phyloP scores from a whole-genome alignment of 768 basidiomycete species.

The Boletus subparvulus region DNA sequence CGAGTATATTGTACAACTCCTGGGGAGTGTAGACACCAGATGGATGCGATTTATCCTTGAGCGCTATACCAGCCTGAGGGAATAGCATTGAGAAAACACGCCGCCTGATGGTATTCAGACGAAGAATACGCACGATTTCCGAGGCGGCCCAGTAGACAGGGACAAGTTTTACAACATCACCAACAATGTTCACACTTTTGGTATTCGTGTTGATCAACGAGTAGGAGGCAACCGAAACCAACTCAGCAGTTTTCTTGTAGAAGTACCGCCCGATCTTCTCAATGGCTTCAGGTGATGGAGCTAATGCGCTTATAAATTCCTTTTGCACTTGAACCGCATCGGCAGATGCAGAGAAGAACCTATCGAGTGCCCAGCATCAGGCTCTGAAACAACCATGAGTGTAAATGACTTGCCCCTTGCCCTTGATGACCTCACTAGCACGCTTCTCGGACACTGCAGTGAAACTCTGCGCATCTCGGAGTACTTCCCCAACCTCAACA shows the following conservation, averaged over 20 bases:
- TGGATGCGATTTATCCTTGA: conserved; percentile 55
- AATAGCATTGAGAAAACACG: neutral
- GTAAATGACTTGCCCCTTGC: conserved; percentile 50
- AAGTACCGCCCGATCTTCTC: conserved; percentile 60
- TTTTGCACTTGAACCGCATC: conserved; percentile 38
- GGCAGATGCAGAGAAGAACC: conserved; percentile 65
- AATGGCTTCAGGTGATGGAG: conserved; percentile 45
- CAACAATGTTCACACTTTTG: conserved; percentile 61
- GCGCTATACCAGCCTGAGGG: conserved; percentile 64
- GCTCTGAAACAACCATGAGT: neutral
- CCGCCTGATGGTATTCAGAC: too few relatives aligned
- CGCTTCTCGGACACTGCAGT: conserved; percentile 47
- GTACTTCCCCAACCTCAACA: conserved; percentile 50
- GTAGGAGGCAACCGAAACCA: conserved; percentile 56
- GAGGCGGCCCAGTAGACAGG: conserved; percentile 69
- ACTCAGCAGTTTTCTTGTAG: conserved; percentile 58
- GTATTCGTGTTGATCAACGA: conserved; percentile 54
- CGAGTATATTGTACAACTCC: conserved; percentile 62
- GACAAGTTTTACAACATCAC: conserved; percentile 62
- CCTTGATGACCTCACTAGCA: conserved; percentile 53
- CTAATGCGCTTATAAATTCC: conserved; percentile 51
- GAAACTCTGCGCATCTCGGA: conserved; percentile 49
- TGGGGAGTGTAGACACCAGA: conserved; percentile 61
- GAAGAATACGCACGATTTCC: conserved; percentile 54
- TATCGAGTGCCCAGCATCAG: conserved; percentile 24